A percentile compares a stretch with the other conserved stretches of the same genome.
Conservation (phyloP, 1,139 yeast species). For the Groenewaldozyma sp. region DNA sequence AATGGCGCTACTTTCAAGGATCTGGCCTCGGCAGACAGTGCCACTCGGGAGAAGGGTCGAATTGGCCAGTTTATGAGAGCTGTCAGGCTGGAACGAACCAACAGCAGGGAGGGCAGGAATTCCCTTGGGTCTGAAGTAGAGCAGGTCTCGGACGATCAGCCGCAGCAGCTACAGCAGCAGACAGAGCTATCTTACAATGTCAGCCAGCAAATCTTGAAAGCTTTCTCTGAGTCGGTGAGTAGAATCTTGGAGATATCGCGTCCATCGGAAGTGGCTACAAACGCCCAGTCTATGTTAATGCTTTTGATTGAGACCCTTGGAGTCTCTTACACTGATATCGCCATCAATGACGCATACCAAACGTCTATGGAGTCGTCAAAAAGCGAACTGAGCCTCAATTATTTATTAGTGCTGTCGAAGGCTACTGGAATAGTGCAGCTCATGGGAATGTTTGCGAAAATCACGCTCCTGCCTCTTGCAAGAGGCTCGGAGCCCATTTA, state of each 20-base stretch:
- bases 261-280: conserved; percentile 45
- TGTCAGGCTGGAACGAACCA: conserved; percentile 22
- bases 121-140: conserved; percentile 6
- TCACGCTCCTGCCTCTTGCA: conserved; percentile 65
- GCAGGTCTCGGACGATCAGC: conserved; percentile 12
- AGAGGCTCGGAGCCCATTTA: conserved; percentile 46
- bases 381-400: conserved; percentile 35
- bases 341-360: conserved; percentile 58
- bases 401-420: conserved; percentile 44
- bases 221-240: conserved; percentile 72
- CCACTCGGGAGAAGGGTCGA: conserved; percentile 21
- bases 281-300: conserved; percentile 59
- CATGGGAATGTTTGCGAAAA: conserved; percentile 61
- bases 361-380: conserved; percentile 33
- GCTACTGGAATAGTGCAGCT: conserved; percentile 57
- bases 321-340: conserved; percentile 61
- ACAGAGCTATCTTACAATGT: conserved; percentile 25
- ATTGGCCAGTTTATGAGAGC: conserved; percentile 27
- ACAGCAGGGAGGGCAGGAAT: conserved; percentile 11
- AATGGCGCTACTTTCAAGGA: conserved; percentile 17
- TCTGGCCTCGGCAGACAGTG: conserved; percentile 6
- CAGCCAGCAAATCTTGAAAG: conserved; percentile 58
- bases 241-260: conserved; percentile 71
- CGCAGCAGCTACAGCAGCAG: too few relatives aligned
- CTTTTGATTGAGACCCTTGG: conserved; percentile 64